These are phyloP conservation scores for Gigaspora rosea DNA, from an alignment of 192 early-diverging fungal genomes.

Conservation along the genomic window DNA sequence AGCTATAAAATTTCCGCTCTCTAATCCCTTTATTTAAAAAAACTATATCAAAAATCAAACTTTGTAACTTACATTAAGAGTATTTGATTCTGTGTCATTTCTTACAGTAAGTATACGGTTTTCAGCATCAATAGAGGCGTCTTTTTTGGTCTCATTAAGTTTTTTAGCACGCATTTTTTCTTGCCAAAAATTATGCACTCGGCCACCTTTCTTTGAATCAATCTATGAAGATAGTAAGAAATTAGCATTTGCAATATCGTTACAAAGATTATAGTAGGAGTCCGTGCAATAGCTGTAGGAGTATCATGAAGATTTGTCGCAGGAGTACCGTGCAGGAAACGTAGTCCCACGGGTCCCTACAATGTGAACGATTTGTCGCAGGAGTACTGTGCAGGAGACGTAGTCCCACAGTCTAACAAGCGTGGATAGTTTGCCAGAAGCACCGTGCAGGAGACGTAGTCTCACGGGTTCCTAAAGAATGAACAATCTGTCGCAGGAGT, in stretches of 20 bases:
- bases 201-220: slow-evolving; percentile 4
- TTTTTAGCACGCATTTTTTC: neutral
- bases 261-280: neutral
- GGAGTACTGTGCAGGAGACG: slow-evolving; percentile 22
- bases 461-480: neutral
- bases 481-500: slow-evolving; percentile 8
- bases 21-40: neutral
- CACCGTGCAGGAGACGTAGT: too few species aligned
- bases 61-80: slow-evolving; percentile 6
- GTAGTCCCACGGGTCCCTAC: neutral
- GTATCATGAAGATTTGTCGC: neutral
- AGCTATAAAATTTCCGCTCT: neutral
- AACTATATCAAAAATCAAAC: slow-evolving; percentile 7
- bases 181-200: slow-evolving; percentile 3
- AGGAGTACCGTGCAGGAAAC: neutral
- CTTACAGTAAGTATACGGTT: slow-evolving; percentile 4
- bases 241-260: neutral
- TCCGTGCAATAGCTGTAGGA: too few species aligned
- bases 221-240: neutral
- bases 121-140: neutral
- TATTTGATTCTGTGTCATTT: slow-evolving; percentile 1
- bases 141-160: neutral
- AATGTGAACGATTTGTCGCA: slow-evolving; percentile 7
- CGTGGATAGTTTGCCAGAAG: too few species aligned
- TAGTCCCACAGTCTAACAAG: neutral